Conservation (phyloP, 2,329 filamentous ascomycete genomes). For the Sordariomycetes sp. region DNA sequence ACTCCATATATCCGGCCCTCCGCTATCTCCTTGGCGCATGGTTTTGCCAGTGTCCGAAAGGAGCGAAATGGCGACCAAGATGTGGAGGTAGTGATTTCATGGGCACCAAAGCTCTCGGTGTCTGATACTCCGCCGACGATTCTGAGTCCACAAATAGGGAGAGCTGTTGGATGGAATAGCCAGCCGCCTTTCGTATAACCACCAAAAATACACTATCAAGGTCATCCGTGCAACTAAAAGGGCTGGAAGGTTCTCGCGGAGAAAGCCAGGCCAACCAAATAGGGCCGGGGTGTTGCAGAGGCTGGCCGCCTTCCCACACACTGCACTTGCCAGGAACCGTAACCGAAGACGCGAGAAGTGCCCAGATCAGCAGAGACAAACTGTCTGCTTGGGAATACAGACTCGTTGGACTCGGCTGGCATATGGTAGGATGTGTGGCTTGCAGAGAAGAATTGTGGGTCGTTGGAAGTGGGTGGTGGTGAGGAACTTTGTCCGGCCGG, state of each 20-base stretch:
- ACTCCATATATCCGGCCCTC: background rate
- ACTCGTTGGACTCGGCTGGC: background rate
- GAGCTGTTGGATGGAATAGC: background rate
- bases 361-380: background rate
- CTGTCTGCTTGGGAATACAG: background rate
- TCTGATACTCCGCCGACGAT: background rate
- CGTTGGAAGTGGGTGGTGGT: background rate
- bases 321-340: background rate
- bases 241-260: background rate
- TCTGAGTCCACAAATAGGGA: background rate
- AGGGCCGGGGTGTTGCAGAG: background rate
- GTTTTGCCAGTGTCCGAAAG: background rate
- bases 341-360: background rate
- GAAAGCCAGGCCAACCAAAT: background rate
- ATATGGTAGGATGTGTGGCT: background rate
- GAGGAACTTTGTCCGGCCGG: conserved; percentile 3
- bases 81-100: background rate
- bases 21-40: background rate
- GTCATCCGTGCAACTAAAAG: background rate
- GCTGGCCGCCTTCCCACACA: background rate
- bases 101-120: background rate
- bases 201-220: background rate
- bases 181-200: background rate
- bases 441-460: conserved; percentile 1
- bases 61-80: background rate